phyloP scores from a whole-genome alignment of 2,329 filamentous ascomycete species.

The Monilinia fructigena region DNA sequence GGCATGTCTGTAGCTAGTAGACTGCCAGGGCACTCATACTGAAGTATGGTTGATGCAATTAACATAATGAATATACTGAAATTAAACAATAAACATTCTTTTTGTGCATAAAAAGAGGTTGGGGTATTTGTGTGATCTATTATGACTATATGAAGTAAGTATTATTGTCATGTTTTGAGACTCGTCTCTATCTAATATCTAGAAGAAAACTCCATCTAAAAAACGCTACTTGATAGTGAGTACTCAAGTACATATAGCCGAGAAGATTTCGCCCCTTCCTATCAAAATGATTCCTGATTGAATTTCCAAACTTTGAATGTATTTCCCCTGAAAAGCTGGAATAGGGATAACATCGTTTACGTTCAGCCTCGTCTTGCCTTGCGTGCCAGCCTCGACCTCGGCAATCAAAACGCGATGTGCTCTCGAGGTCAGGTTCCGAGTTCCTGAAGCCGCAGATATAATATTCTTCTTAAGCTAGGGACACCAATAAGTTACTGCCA shows the following conservation, averaged over 20 bases:
- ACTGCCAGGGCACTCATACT: slow-evolving; percentile 24
- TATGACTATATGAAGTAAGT: too few relatives aligned
- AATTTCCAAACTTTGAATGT: too few relatives aligned
- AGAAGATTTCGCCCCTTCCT: too few relatives aligned
- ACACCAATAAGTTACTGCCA: background rate
- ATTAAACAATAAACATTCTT: slow-evolving; percentile 21
- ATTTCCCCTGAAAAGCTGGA: too few relatives aligned
- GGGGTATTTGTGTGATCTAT: too few relatives aligned
- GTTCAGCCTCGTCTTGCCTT: background rate
- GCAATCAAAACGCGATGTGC: slow-evolving; percentile 9
- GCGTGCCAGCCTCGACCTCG: slow-evolving; percentile 8
- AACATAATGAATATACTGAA: slow-evolving; percentile 27
- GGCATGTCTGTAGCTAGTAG: slow-evolving; percentile 23
- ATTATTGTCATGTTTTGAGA: background rate
- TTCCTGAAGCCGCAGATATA: background rate
- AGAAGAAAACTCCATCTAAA: too few relatives aligned
- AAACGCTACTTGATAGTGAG: too few relatives aligned
- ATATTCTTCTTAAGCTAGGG: background rate
- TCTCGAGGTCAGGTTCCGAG: background rate
- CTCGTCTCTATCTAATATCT: background rate
- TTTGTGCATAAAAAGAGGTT: slow-evolving; percentile 2
- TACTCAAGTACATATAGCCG: too few relatives aligned
- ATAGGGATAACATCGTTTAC: too few relatives aligned
- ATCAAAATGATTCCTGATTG: too few relatives aligned
- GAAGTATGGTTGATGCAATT: slow-evolving; percentile 21